Evolutionary conservation across 1,139 yeast genomes (phyloP).

Genomic region (Pichia norvegensis): DNA sequence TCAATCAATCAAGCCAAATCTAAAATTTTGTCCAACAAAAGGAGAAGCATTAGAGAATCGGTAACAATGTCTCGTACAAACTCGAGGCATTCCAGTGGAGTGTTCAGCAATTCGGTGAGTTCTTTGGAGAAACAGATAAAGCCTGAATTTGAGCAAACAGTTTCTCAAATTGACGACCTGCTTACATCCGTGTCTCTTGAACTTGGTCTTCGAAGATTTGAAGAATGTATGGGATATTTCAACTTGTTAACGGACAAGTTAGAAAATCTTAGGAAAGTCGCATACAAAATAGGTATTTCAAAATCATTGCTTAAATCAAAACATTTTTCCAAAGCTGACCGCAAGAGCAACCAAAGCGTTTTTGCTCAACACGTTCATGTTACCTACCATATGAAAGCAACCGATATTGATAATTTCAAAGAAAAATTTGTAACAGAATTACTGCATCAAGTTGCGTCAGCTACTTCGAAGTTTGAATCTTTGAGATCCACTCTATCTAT

Average conservation of each 20-base stretch:
- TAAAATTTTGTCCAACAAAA: slow-evolving; percentile 42
- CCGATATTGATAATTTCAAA: slow-evolving; percentile 2
- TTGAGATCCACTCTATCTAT: slow-evolving; percentile 6
- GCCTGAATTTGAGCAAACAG: slow-evolving; percentile 10
- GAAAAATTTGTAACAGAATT: slow-evolving; percentile 6
- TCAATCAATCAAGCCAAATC: slow-evolving; percentile 60
- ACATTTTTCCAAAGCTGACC: not conserved
- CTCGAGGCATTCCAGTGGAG: slow-evolving; percentile 15
- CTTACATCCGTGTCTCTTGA: slow-evolving; percentile 23
- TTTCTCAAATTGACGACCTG: slow-evolving; percentile 21
- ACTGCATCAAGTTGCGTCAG: slow-evolving; percentile 4
- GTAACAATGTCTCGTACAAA: slow-evolving; percentile 15
- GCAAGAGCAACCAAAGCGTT: not conserved
- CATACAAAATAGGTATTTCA: slow-evolving; percentile 8
- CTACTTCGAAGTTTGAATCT: not conserved
- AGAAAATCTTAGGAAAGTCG: slow-evolving; percentile 6
- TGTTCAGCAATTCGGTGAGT: slow-evolving; percentile 36
- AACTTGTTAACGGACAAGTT: slow-evolving; percentile 46
- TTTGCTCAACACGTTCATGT: slow-evolving; percentile 10
- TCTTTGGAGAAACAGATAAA: slow-evolving; percentile 19
- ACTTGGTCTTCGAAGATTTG: slow-evolving; percentile 23
- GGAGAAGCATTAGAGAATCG: slow-evolving; percentile 38
- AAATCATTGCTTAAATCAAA: slow-evolving; percentile 5
- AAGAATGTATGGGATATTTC: slow-evolving; percentile 29
- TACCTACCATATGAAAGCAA: slow-evolving; percentile 6